Base-by-base conservation (phyloP, 2,329 filamentous ascomycete genomes). In the Botryosphaeria agaves region DNA sequence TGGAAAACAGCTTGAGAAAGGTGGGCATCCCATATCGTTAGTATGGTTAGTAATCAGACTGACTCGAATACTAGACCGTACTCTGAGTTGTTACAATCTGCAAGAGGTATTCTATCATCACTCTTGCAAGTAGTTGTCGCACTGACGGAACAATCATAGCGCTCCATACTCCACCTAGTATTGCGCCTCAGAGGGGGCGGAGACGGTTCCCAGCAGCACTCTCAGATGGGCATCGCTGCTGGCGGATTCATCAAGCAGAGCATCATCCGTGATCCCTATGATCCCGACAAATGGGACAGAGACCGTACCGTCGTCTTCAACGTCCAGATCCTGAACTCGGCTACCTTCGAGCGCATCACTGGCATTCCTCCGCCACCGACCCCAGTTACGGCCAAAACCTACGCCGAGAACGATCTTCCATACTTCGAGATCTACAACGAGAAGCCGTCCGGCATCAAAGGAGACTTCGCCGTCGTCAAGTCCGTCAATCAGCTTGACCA, bases 1-100 rank as follows among this genome's bases (percentile, higher is more conserved):
- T 26, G 87, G 85, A 34, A 94, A 94, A 69, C 85, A 94, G 55
- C 72, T 94, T 3, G 87, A 95, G 57, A 87, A 95, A 44, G 85
- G 87, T 38, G 82, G 85, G 32, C n/a, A n/a, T n/a, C n/a, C n/a
- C n/a, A n/a, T n/a, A n/a, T n/a, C n/a, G n/a, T n/a, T n/a, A n/a
- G n/a, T n/a, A n/a, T n/a, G n/a, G n/a, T n/a, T n/a, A n/a, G n/a
- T n/a, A n/a, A n/a, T n/a, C n/a, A n/a, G n/a, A n/a, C n/a, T n/a
- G n/a, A n/a, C n/a, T n/a, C n/a, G n/a, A n/a, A 21, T 21, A 21
- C 19, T 7, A 21, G 11, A 11, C 19, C 7, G 7, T 21, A 7
- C 19, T 21, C 19, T 21, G 19, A n/a, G n/a, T n/a, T n/a, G n/a
- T 11, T 11, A 21, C 11, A 7, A 7, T 21, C 11, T 11, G 19